phyloP scores from a whole-genome alignment of 2,329 filamentous ascomycete genomes.

The Pseudocercospora fijiensis region DNA sequence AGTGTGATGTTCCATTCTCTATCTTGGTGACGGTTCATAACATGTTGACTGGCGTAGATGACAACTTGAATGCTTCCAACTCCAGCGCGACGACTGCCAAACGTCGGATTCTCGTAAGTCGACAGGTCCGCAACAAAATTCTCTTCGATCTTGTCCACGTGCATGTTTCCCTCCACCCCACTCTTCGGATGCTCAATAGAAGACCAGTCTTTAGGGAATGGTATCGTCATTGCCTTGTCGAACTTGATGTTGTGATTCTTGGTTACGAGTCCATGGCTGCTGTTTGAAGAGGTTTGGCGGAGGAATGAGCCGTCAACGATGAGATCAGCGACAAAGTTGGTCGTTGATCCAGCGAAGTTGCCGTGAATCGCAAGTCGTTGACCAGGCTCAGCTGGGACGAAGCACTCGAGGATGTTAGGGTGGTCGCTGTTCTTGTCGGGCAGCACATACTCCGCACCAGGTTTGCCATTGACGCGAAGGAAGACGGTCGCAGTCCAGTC shows the following conservation, averaged over 20 bases:
- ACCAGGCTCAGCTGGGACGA: constrained; percentile 38
- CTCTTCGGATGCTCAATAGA: constrained; percentile 19
- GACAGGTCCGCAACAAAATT: not conserved
- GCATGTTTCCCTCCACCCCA: constrained; percentile 29
- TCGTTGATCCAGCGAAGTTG: constrained; percentile 38
- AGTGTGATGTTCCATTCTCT: constrained; percentile 20
- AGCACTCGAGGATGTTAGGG: constrained; percentile 36
- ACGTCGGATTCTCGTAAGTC: not conserved
- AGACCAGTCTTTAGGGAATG: constrained; percentile 11
- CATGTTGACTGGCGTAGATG: constrained; percentile 22
- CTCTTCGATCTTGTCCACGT: constrained; percentile 14
- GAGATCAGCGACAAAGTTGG: constrained; percentile 38
- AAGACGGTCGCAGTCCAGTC: constrained; percentile 39
- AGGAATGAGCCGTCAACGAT: constrained; percentile 42
- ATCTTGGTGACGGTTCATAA: constrained; percentile 19
- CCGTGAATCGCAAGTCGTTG: constrained; percentile 37
- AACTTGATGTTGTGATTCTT: constrained; percentile 21
- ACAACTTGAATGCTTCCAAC: constrained; percentile 27
- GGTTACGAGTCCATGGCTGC: constrained; percentile 12
- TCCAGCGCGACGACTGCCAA: constrained; percentile 10
- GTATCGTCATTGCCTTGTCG: constrained; percentile 22
- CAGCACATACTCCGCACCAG: constrained; percentile 39
- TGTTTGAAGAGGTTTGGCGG: constrained; percentile 25
- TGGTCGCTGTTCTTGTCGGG: constrained; percentile 33
- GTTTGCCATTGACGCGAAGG: constrained; percentile 30